Percentiles rank a stretch among this genome's conserved stretches.
phyloP scores from a whole-genome alignment of 805 yeast species.

The Priceomyces castillae region DNA sequence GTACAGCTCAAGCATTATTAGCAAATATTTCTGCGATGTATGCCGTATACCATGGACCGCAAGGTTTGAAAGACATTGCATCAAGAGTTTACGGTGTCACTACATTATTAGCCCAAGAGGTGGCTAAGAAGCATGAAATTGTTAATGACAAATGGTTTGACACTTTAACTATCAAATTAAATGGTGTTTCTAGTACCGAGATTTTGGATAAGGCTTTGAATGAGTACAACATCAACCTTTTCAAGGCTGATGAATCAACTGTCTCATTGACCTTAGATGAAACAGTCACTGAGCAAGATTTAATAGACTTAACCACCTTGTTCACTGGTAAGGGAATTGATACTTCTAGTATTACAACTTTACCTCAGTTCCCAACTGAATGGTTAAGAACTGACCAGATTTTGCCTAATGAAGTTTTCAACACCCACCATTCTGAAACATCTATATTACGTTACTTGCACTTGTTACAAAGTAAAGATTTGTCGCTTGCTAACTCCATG shows the following conservation, averaged over 20 bases:
- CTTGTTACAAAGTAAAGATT: slow-evolving; percentile 76
- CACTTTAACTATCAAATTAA: slow-evolving; percentile 67
- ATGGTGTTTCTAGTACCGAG: slow-evolving; percentile 47
- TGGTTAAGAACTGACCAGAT: slow-evolving; percentile 56
- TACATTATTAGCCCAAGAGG: slow-evolving; percentile 60
- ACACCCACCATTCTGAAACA: slow-evolving; percentile 88
- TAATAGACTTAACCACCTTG: slow-evolving; percentile 52
- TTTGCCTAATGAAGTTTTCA: slow-evolving; percentile 75
- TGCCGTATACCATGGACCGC: slow-evolving; percentile 94
- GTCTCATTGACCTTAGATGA: slow-evolving; percentile 90
- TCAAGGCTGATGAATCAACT: slow-evolving; percentile 55
- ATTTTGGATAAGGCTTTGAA: slow-evolving; percentile 57
- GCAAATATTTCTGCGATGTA: slow-evolving; percentile 96
- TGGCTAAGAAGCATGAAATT: slow-evolving; percentile 46
- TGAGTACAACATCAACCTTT: slow-evolving; percentile 69
- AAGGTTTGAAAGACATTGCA: slow-evolving; percentile 79
- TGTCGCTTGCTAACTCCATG: slow-evolving; percentile 94
- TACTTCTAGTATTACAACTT: slow-evolving; percentile 15
- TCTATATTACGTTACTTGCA: slow-evolving; percentile 90
- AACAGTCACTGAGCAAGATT: slow-evolving; percentile 65
- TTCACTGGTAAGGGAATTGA: slow-evolving; percentile 47
- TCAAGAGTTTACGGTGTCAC: slow-evolving; percentile 73
- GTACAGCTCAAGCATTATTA: slow-evolving; percentile 95
- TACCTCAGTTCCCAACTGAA: slow-evolving; percentile 52
- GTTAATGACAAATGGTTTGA: slow-evolving; percentile 75